phyloP scores from a whole-genome alignment of 2,329 filamentous ascomycete genomes.

The Endoconidiophora polonica region DNA sequence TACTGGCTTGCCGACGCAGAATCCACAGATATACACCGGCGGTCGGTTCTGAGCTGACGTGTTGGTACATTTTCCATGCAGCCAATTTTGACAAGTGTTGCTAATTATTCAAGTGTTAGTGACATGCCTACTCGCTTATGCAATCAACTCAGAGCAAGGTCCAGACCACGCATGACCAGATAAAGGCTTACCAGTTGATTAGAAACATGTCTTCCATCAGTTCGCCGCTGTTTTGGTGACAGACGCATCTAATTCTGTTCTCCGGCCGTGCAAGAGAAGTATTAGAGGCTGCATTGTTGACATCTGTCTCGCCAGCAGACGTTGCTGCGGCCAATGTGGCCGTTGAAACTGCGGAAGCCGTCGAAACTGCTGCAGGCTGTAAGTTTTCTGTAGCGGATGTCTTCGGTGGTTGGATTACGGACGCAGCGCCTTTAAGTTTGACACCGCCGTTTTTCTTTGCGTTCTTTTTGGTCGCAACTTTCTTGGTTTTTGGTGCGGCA shows the following conservation, averaged over 20 bases:
- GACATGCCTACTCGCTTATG: background rate
- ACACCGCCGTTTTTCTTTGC: no score
- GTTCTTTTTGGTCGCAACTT: no score
- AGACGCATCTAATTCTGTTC: conserved; percentile 38
- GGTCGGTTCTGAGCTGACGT: conserved; percentile 40
- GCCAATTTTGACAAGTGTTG: conserved; percentile 48
- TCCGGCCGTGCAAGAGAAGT: conserved; percentile 1
- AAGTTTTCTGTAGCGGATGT: no score
- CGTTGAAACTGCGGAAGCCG: no score
- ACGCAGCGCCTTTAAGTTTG: no score
- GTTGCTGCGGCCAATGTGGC: background rate
- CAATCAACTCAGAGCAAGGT: no score
- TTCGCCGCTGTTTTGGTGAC: conserved; percentile 29
- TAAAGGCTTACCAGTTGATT: conserved; percentile 41
- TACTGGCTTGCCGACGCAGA: conserved; percentile 40
- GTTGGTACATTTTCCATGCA: conserved; percentile 46
- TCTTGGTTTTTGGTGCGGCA: no score
- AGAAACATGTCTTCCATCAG: conserved; percentile 32
- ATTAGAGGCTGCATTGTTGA: background rate
- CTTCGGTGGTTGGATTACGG: no score
- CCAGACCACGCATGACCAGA: no score
- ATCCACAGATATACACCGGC: conserved; percentile 45
- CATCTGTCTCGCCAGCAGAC: background rate
- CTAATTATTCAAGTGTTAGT: conserved; percentile 21
- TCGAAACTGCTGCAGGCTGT: background rate